Conservation (phyloP, 148 eudicot genomes). For the Amaranthus cruentus region DNA sequence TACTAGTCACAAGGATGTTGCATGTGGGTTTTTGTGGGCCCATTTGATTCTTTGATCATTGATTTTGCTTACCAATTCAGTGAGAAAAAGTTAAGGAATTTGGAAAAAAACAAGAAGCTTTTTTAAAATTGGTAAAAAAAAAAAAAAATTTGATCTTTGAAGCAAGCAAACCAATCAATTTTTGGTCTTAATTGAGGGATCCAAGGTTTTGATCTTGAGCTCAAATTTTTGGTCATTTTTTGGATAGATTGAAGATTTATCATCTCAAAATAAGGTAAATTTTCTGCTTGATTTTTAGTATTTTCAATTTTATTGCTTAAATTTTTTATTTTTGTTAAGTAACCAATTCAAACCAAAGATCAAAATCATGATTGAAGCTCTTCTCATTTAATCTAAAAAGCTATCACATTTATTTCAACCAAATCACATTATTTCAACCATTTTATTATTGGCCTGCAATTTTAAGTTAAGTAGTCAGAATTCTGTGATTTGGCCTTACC, state of each 20-base stretch:
- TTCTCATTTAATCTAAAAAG: too few relatives aligned
- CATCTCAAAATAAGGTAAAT: background rate
- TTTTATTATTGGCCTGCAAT: too few relatives aligned
- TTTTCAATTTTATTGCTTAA: too few relatives aligned
- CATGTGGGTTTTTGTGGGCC: slow-evolving; percentile 20
- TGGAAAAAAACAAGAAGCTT: background rate
- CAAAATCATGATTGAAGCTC: too few relatives aligned
- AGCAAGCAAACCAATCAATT: background rate
- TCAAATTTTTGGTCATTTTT: background rate
- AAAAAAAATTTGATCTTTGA: slow-evolving; percentile 21
- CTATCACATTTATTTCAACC: too few relatives aligned
- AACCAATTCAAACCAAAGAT: too few relatives aligned
- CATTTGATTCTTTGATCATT: background rate
- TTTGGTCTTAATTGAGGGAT: slow-evolving; percentile 14
- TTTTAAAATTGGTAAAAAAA: too few relatives aligned
- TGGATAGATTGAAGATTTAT: background rate
- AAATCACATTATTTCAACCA: too few relatives aligned
- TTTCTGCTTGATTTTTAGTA: too few relatives aligned
- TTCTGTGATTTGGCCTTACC: too few relatives aligned
- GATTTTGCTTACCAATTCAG: background rate
- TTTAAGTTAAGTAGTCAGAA: too few relatives aligned
- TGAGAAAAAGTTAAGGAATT: background rate
- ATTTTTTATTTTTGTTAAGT: too few relatives aligned
- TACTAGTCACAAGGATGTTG: slow-evolving; percentile 13
- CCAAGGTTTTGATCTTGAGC: slow-evolving; percentile 23